Evolutionary conservation across 139 green algal genomes (phyloP), one percentile per base, ranked within the genome.

Genomic region (Micromonas pusilla): DNA sequence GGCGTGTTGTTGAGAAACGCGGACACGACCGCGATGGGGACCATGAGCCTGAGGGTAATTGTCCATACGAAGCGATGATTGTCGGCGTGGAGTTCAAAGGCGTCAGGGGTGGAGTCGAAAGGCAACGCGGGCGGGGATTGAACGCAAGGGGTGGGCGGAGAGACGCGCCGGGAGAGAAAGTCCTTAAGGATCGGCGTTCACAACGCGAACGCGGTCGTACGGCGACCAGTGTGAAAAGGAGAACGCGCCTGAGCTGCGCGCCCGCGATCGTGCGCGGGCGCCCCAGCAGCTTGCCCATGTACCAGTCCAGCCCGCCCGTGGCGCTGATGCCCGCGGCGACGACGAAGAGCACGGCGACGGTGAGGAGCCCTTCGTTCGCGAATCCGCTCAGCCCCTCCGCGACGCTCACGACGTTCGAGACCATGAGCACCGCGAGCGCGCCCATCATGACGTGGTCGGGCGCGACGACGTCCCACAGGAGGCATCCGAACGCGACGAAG

Each of bases 1-100:
- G 87, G 90, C 31, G 91, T 93, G 88, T 95, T 95, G 88, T 93
- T 93, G n/a, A 94, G 83, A 80, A 95, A 93, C 4, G 88, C 90
- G 16, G 82, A 90, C 1, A 87, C 57, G 32, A 86, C 32, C 75
- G 84, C 82, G 36, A 87, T 79, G 13, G 88, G 88, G 1, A 89
- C 3, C 37, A 82, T 81, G 62, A 89, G 78, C 66, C 84, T 79
- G n/a, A n/a, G n/a, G n/a, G n/a, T n/a, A n/a, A n/a, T n/a, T n/a
- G n/a, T n/a, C n/a, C n/a, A n/a, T n/a, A n/a, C n/a, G n/a, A n/a
- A n/a, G n/a, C n/a, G n/a, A n/a, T n/a, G n/a, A n/a, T n/a, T n/a
- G n/a, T n/a, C n/a, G n/a, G n/a, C n/a, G n/a, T n/a, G n/a, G n/a
- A n/a, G n/a, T n/a, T n/a, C n/a, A n/a, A n/a, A n/a, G n/a, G n/a